phyloP scores from a whole-genome alignment of 192 early-diverging fungal genomes.

The Fimicolochytrium jonesii region DNA sequence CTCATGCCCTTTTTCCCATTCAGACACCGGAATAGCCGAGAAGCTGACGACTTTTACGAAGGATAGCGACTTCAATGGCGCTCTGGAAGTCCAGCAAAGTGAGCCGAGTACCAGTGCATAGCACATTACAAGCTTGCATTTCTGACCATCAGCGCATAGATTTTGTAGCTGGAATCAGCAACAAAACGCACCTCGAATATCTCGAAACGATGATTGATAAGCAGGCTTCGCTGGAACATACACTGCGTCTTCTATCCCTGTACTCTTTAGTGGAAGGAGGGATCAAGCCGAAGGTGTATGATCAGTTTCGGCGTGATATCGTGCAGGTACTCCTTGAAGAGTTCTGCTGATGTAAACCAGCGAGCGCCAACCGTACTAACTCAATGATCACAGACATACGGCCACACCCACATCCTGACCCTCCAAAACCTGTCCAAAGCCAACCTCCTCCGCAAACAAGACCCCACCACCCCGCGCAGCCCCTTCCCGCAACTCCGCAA shows the following conservation, averaged over 20 bases:
- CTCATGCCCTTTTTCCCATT: slow-evolving; percentile 2
- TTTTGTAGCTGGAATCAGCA: slow-evolving; percentile 67
- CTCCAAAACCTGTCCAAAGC: slow-evolving; percentile 69
- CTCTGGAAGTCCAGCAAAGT: slow-evolving; percentile 90
- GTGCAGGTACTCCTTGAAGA: slow-evolving; percentile 58
- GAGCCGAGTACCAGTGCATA: slow-evolving; percentile 12
- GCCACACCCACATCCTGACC: slow-evolving; percentile 83
- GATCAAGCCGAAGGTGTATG: slow-evolving; percentile 78
- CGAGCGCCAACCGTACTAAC: neutral
- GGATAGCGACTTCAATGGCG: slow-evolving; percentile 73
- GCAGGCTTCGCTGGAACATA: slow-evolving; percentile 64
- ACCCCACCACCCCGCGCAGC: slow-evolving; percentile 33
- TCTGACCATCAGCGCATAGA: slow-evolving; percentile 36
- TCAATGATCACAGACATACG: slow-evolving; percentile 66
- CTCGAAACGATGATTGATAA: slow-evolving; percentile 83
- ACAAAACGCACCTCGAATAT: slow-evolving; percentile 66
- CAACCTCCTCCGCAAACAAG: slow-evolving; percentile 60
- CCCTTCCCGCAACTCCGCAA: slow-evolving; percentile 61
- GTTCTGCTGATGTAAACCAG: neutral
- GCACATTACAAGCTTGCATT: neutral
- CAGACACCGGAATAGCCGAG: slow-evolving; percentile 79
- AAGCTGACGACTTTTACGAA: slow-evolving; percentile 74
- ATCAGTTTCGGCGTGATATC: slow-evolving; percentile 79
- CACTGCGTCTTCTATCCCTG: slow-evolving; percentile 78
- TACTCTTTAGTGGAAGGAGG: slow-evolving; percentile 78